Percentiles rank a stretch among this genome's conserved stretches.
Evolutionary conservation across 495 filamentous ascomycete genomes (phyloP).

Genomic region (Penicillium steckii): DNA sequence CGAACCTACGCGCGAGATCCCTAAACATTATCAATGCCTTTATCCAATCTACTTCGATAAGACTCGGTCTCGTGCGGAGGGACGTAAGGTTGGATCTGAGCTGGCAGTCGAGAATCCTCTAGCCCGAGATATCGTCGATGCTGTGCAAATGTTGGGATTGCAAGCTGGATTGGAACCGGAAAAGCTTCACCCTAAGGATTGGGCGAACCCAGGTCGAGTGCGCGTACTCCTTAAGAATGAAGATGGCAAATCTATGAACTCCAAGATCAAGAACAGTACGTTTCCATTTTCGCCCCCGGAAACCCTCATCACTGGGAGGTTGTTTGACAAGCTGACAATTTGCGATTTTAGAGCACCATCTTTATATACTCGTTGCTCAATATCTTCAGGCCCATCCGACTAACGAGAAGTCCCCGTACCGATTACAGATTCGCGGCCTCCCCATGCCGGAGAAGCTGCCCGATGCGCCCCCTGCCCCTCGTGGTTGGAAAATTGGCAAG

Average conservation of each 20-base stretch:
- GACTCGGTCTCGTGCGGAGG: conserved; percentile 68
- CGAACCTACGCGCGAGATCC: conserved; percentile 52
- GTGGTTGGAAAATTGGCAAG: conserved; percentile 86
- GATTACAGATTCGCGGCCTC: conserved; percentile 65
- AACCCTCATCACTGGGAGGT: too few relatives aligned
- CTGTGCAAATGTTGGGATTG: conserved; percentile 70
- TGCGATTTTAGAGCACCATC: conserved; percentile 66
- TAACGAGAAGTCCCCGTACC: conserved; percentile 62
- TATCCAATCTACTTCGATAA: conserved; percentile 95
- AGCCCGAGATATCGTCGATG: conserved; percentile 84
- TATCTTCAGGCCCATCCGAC: conserved; percentile 77
- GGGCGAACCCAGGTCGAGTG: conserved; percentile 93
- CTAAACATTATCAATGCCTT: conserved; percentile 79
- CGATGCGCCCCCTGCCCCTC: conserved; percentile 71
- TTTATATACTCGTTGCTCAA: conserved; percentile 72
- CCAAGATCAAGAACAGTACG: conserved; percentile 74
- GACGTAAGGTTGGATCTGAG: conserved; percentile 69
- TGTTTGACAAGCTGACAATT: not conserved
- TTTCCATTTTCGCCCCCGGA: too few relatives aligned
- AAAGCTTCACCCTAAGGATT: conserved; percentile 93
- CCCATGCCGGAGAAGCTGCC: conserved; percentile 64
- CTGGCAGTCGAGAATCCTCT: conserved; percentile 83
- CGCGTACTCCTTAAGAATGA: conserved; percentile 69
- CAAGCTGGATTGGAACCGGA: conserved; percentile 82
- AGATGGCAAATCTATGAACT: conserved; percentile 43